These are phyloP conservation scores for Onygenales sp. DNA, from an alignment of 2,329 filamentous ascomycete genomes.

Conservation along the genomic window DNA sequence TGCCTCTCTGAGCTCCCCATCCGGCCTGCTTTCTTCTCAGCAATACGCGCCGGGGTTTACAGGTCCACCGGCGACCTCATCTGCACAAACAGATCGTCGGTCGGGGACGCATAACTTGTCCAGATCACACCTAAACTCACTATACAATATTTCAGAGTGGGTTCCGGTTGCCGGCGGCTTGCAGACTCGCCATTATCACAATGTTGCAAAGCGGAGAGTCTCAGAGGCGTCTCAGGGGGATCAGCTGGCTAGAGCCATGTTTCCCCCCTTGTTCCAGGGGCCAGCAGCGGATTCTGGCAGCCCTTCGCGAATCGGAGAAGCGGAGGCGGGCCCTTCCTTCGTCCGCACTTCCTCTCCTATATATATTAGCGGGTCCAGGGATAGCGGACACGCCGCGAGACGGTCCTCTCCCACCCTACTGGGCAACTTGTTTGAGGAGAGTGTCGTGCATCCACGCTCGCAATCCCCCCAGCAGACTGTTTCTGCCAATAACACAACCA, in stretches of 20 bases:
- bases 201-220: slow-evolving; percentile 54
- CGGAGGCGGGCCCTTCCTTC: background rate
- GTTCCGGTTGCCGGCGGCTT: slow-evolving; percentile 47
- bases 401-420: background rate
- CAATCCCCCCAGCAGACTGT: background rate
- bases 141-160: slow-evolving; percentile 53
- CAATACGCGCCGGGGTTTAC: slow-evolving; percentile 43
- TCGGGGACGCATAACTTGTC: slow-evolving; percentile 10
- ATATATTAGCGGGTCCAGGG: background rate
- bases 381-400: background rate
- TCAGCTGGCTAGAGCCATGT: slow-evolving; percentile 12
- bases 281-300: background rate
- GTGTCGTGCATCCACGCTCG: background rate
- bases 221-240: slow-evolving; percentile 24
- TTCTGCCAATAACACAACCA: background rate
- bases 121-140: slow-evolving; percentile 27
- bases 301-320: background rate
- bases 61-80: slow-evolving; percentile 1
- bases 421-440: slow-evolving; percentile 3
- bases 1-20: background rate
- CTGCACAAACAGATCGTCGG: slow-evolving; percentile 9
- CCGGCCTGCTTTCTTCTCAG: slow-evolving; percentile 13
- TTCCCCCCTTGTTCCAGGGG: slow-evolving; percentile 16
- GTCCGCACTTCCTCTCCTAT: background rate
- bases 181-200: slow-evolving; percentile 52